Base-by-base conservation (phyloP, 495 filamentous ascomycete genomes). In the Lepidopterella palustris region DNA sequence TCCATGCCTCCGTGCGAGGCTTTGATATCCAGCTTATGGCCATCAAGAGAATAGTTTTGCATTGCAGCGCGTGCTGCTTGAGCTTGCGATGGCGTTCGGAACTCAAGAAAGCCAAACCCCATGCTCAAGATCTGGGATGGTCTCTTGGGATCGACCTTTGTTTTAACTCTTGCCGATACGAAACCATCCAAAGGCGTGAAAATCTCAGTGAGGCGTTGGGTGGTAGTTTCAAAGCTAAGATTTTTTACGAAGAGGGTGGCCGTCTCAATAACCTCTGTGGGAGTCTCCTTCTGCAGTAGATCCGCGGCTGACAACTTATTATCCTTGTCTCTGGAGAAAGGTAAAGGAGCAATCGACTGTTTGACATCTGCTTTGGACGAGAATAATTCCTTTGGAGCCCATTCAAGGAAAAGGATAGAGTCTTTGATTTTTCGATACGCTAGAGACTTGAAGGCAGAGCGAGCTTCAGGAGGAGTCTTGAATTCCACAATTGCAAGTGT, bases 81-180 rank as follows among this genome's bases (percentile, higher is more conserved):
- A 9, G 92, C 92, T 47, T 90, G 82, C 15, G 74, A 79, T 59
- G 87, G 88, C 55, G 82, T 84, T 35, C 78, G 79, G 73, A 99
- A 99, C 58, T 96, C 91, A 53, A 87, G 82, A 65, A 99, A 99
- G 40, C 91, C 93, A 70, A 95, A 97, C 8, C 93, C 93, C 92
- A 97, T 97, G 65, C 88, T 95, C 45, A 97, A 82, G 1, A 84
- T 77, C 71, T 27, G 13, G 13, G 35, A 42, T 42, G 35, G 35
- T 10, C 47, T 24, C 76, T 93, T 95, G 4, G 89, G 82, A 64
- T 95, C 87, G 2, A 84, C 79, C 71, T 92, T 95, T 39, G 87
- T 92, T 74, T 92, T 95, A 55, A 96, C 86, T 53, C 80, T 81
- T 18, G 87, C 90, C 27, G 87, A 89, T 55, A 89, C 74, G 68